Evolutionary conservation across 345 rosid species (phyloP).

Genomic region (Pistacia vera): DNA sequence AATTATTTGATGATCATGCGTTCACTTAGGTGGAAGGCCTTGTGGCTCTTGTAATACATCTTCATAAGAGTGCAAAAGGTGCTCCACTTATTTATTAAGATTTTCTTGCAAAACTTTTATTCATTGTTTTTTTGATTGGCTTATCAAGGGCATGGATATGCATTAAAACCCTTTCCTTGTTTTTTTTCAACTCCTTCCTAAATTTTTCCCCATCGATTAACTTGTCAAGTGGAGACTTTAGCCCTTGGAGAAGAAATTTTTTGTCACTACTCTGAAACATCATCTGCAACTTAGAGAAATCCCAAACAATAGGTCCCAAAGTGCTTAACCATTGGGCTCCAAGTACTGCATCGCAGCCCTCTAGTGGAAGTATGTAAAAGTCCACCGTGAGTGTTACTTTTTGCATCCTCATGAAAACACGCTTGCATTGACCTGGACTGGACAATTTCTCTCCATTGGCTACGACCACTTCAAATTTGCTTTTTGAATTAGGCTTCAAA

Average conservation of each 20-base stretch:
- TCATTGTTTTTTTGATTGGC: not conserved
- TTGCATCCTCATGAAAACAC: not conserved
- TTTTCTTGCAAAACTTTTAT: not conserved
- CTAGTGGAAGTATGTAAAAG: not conserved
- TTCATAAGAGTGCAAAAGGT: not conserved
- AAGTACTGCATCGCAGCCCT: not conserved
- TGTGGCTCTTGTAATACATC: not conserved
- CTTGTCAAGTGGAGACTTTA: not conserved
- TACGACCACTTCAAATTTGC: not conserved
- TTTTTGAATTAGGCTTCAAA: not conserved
- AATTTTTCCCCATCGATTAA: not conserved
- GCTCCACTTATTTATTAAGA: not conserved
- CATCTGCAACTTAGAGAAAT: constrained; percentile 7
- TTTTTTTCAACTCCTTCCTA: not conserved
- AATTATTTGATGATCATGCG: not conserved
- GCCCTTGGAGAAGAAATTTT: not conserved
- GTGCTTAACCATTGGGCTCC: constrained; percentile 1
- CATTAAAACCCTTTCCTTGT: not conserved
- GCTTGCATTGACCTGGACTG: not conserved
- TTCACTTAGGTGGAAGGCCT: not conserved
- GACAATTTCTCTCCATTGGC: not conserved
- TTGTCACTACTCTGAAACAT: not conserved
- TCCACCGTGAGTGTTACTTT: not conserved
- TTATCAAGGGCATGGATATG: not conserved
- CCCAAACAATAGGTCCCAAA: constrained; percentile 5